These are phyloP conservation scores for Teunomyces panamensis DNA, from an alignment of 805 yeast species.

Conservation along the genomic window DNA sequence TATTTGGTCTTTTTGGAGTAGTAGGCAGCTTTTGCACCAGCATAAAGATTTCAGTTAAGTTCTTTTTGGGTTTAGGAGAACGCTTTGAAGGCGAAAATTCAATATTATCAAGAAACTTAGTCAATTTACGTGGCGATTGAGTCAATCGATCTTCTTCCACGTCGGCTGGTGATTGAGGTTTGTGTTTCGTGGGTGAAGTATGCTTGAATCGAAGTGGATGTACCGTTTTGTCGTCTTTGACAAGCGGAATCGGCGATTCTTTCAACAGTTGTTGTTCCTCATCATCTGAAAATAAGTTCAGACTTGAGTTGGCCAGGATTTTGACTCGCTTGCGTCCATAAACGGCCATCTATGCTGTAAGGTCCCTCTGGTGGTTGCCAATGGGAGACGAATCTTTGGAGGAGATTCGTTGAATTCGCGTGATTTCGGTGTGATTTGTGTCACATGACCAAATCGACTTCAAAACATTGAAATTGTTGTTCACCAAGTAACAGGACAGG, in stretches of 20 bases:
- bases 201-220: background rate
- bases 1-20: conserved; percentile 1
- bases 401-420: too few species aligned
- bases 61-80: background rate
- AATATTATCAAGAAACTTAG: conserved; percentile 1
- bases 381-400: too few species aligned
- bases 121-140: conserved; percentile 16
- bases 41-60: background rate
- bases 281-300: background rate
- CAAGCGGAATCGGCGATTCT: background rate
- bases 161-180: background rate
- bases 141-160: background rate
- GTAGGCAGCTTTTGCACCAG: background rate
- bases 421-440: background rate
- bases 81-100: background rate
- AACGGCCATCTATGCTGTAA: background rate
- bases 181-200: background rate
- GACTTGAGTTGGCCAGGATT: background rate
- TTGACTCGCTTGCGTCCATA: conserved; percentile 1
- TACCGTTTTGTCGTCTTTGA: background rate
- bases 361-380: background rate
- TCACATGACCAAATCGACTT: background rate
- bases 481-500: background rate
- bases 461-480: conserved; percentile 2
- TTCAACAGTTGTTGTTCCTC: background rate